phyloP scores from a whole-genome alignment of 75 land plant genomes.

The Pinus taeda region DNA sequence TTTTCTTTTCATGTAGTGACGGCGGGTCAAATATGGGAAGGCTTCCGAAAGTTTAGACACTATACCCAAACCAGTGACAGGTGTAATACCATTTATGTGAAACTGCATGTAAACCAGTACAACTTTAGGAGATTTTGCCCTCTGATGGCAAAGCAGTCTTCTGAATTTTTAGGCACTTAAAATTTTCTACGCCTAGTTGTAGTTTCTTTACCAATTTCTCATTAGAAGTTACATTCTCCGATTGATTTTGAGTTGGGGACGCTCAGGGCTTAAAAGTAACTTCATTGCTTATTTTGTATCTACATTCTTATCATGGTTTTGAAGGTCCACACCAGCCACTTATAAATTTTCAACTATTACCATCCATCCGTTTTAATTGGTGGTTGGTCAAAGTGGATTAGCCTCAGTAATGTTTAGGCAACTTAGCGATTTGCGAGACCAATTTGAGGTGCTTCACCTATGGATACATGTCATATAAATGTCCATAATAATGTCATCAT shows the following conservation, averaged over 20 bases:
- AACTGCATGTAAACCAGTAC: neutral
- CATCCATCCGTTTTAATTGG: too few relatives aligned
- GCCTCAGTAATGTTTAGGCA: too few relatives aligned
- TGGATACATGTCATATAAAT: too few relatives aligned
- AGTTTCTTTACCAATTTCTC: neutral
- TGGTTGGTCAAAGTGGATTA: too few relatives aligned
- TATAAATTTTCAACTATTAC: too few relatives aligned
- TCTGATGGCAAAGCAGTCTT: neutral
- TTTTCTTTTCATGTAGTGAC: too few relatives aligned
- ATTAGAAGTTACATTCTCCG: neutral
- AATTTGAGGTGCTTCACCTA: too few relatives aligned
- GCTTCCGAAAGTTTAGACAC: neutral
- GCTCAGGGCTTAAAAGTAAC: neutral
- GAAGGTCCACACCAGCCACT: too few relatives aligned
- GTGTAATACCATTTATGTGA: neutral
- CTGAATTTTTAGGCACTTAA: neutral
- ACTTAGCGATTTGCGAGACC: too few relatives aligned
- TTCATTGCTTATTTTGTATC: neutral
- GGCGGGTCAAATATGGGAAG: neutral
- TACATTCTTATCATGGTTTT: too few relatives aligned
- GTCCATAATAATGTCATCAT: too few relatives aligned
- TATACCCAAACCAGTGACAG: neutral
- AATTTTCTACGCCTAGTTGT: neutral
- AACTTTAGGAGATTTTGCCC: neutral
- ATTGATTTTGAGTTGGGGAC: neutral